A percentile compares a stretch with the other conserved stretches of the same genome.
Conservation (phyloP, 768 basidiomycete species). For the Lyophyllum semitale region DNA sequence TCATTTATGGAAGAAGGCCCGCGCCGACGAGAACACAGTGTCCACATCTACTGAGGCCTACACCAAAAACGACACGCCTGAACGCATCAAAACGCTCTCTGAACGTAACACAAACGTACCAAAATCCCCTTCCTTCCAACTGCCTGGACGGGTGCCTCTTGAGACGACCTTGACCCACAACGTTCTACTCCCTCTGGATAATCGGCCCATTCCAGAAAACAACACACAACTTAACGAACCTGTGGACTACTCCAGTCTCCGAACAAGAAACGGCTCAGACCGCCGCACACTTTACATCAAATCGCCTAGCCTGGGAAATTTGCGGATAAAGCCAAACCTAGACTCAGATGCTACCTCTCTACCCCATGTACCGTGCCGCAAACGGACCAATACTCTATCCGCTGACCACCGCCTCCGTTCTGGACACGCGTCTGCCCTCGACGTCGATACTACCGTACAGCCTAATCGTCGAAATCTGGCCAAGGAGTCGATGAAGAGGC, state of each 20-base stretch:
- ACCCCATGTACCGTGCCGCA: slow-evolving; percentile 23
- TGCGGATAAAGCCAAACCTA: slow-evolving; percentile 9
- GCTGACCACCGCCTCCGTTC: slow-evolving; percentile 11
- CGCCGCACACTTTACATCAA: slow-evolving; percentile 7
- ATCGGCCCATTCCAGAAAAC: background rate
- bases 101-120: slow-evolving; percentile 10
- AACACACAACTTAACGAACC: slow-evolving; percentile 1
- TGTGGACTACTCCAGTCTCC: background rate
- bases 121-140: background rate
- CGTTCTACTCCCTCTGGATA: background rate
- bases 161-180: background rate
- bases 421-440: background rate
- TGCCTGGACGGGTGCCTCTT: background rate
- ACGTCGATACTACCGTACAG: slow-evolving; percentile 11
- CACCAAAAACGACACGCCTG: slow-evolving; percentile 1
- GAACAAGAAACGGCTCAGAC: background rate
- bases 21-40: slow-evolving; percentile 8
- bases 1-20: slow-evolving; percentile 5
- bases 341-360: slow-evolving; percentile 7
- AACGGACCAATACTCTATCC: slow-evolving; percentile 26
- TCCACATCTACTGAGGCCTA: background rate
- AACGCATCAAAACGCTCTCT: slow-evolving; percentile 1
- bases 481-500: slow-evolving; percentile 28
- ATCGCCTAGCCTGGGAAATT: slow-evolving; percentile 15
- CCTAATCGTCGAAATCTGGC: slow-evolving; percentile 6